Percentiles rank a stretch among this genome's conserved stretches.
phyloP scores from a whole-genome alignment of 2,329 filamentous ascomycete genomes.

The Fusarium algeriense region DNA sequence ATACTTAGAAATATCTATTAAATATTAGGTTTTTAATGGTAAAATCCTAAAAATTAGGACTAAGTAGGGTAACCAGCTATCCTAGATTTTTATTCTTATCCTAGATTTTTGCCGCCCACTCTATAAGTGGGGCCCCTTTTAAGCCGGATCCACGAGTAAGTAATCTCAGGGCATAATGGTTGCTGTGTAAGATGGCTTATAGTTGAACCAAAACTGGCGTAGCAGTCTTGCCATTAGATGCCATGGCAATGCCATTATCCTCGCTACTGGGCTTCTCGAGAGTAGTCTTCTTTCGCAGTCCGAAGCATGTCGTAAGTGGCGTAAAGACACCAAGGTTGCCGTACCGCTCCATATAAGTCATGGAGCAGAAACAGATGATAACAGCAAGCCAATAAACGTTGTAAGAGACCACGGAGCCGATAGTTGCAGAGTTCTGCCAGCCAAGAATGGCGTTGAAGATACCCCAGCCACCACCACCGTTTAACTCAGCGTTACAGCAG shows the following conservation, averaged over 20 bases:
- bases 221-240: neutral
- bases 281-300: neutral
- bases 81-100: too few species aligned
- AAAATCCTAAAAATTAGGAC: too few species aligned
- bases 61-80: too few species aligned
- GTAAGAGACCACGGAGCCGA: neutral
- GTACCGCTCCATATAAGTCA: neutral
- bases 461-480: neutral
- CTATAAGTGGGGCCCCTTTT: too few species aligned
- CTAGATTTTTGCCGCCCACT: too few species aligned
- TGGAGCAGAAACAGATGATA: neutral
- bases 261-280: neutral
- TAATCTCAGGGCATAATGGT: fast-evolving
- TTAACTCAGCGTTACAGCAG: neutral
- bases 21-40: too few species aligned
- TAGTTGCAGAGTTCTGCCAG: neutral
- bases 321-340: neutral
- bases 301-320: neutral
- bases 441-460: neutral
- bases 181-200: fast-evolving
- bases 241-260: neutral
- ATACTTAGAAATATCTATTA: too few species aligned
- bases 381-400: neutral
- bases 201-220: neutral
- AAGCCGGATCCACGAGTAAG: too few species aligned